Percentiles rank a stretch among this genome's conserved stretches.
Evolutionary conservation across 2,329 filamentous ascomycete genomes (phyloP).

Genomic region (Pestalotiopsis sp.): DNA sequence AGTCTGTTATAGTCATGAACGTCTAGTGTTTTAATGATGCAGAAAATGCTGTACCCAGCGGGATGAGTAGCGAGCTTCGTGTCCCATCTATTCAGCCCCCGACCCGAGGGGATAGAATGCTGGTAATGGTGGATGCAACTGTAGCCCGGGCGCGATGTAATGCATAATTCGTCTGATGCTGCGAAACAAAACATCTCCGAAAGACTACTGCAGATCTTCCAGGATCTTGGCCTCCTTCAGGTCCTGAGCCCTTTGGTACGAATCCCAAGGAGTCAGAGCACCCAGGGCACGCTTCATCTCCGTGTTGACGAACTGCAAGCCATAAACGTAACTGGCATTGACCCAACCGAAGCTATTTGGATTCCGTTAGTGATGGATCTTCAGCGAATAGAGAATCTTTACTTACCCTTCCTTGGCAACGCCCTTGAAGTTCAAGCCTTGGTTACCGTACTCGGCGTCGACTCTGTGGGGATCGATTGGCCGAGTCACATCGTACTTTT

Average conservation of each 20-base stretch:
- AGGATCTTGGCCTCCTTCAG: conserved; percentile 57
- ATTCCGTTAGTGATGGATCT: conserved; percentile 2
- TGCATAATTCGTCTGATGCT: background rate
- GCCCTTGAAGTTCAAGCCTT: conserved; percentile 92
- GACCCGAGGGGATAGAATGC: background rate
- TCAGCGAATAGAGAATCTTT: conserved; percentile 13
- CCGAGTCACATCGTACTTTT: conserved; percentile 97
- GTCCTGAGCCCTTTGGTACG: conserved; percentile 72
- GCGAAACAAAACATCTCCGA: background rate
- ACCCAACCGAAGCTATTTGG: conserved; percentile 89
- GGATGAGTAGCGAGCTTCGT: background rate
- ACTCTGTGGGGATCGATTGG: conserved; percentile 90
- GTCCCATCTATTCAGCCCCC: background rate
- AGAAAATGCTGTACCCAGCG: background rate
- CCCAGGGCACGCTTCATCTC: conserved; percentile 90
- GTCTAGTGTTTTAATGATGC: background rate
- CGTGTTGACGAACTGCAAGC: conserved; percentile 83
- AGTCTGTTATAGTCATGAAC: background rate
- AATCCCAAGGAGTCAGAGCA: conserved; percentile 84
- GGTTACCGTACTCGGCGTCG: conserved; percentile 96
- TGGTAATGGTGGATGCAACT: background rate
- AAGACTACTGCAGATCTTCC: conserved; percentile 24
- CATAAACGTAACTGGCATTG: conserved; percentile 96
- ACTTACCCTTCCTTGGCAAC: conserved; percentile 94
- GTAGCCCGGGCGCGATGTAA: background rate